A percentile compares a stretch with the other conserved stretches of the same genome.
These are phyloP conservation scores for Aspergillus cavernicola DNA, from an alignment of 495 filamentous ascomycete genomes.

Conservation along the genomic window DNA sequence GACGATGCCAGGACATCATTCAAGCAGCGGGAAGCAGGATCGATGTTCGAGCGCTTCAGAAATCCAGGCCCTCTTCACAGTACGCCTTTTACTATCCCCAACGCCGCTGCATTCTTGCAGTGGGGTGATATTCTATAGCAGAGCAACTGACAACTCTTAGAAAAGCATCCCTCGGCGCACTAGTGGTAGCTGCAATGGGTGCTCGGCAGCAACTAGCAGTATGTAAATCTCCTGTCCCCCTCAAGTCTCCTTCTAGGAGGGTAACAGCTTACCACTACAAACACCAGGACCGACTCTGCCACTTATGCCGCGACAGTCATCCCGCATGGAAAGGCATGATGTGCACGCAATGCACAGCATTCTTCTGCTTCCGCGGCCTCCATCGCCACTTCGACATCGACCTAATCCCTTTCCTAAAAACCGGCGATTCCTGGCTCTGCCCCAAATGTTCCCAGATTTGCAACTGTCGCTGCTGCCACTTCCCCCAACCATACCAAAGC, in stretches of 20 bases:
- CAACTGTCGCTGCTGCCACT: constrained; percentile 23
- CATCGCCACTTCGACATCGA: constrained; percentile 23
- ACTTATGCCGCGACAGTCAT: constrained; percentile 21
- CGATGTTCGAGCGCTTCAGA: not conserved
- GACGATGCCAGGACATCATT: constrained; percentile 8
- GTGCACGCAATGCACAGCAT: constrained; percentile 16
- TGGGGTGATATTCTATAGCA: not conserved
- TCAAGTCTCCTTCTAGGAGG: not conserved
- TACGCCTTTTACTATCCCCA: not conserved
- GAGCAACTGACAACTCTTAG: constrained; percentile 2
- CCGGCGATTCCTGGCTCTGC: constrained; percentile 11
- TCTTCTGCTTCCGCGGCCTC: constrained; percentile 23
- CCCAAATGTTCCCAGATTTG: constrained; percentile 20
- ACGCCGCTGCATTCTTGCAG: not conserved
- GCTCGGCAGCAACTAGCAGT: constrained; percentile 14
- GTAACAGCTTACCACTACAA: no score
- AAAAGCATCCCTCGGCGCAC: constrained; percentile 14
- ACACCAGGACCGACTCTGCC: constrained; percentile 21
- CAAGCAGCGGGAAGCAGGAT: not conserved
- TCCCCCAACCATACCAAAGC: constrained; percentile 17
- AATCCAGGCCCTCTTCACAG: not conserved
- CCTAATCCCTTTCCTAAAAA: constrained; percentile 11
- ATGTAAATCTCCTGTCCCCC: not conserved
- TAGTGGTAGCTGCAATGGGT: constrained; percentile 10
- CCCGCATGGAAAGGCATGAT: constrained; percentile 16